Conservation (phyloP, 805 yeast species). For the Yarrowia sp. region DNA sequence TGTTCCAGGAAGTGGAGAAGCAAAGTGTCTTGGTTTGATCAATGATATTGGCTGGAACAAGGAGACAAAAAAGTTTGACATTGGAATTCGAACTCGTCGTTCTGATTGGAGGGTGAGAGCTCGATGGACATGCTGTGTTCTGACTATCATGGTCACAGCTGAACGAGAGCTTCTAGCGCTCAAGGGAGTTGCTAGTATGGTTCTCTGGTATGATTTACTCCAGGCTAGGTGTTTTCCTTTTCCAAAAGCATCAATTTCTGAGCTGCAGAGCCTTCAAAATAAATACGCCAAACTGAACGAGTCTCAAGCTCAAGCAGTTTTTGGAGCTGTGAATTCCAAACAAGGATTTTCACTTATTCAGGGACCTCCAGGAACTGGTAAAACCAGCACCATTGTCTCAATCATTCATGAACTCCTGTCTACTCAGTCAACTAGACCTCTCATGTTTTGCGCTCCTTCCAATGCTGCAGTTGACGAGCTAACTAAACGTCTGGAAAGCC, state of each 20-base stretch:
- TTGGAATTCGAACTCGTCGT: neutral
- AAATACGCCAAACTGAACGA: neutral
- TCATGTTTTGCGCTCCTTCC: conserved; percentile 3
- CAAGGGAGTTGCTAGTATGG: neutral
- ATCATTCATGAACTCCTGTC: neutral
- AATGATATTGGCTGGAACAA: neutral
- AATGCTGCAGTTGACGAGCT: conserved; percentile 5
- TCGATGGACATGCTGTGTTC: neutral
- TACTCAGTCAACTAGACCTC: neutral
- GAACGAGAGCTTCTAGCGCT: neutral
- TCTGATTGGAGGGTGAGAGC: neutral
- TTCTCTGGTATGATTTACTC: neutral
- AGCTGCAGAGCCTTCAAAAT: neutral
- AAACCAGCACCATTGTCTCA: neutral
- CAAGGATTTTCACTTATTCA: neutral
- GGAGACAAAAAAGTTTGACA: neutral
- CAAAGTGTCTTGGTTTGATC: neutral
- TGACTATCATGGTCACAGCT: neutral
- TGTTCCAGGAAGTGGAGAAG: neutral
- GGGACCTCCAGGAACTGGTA: conserved; percentile 10
- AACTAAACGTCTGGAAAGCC: neutral
- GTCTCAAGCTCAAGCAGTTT: neutral
- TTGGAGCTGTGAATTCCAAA: neutral
- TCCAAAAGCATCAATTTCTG: neutral
- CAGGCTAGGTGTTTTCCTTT: neutral